Base-by-base conservation (phyloP, 1,139 yeast species). In the Magnusiomyces paraingens region DNA sequence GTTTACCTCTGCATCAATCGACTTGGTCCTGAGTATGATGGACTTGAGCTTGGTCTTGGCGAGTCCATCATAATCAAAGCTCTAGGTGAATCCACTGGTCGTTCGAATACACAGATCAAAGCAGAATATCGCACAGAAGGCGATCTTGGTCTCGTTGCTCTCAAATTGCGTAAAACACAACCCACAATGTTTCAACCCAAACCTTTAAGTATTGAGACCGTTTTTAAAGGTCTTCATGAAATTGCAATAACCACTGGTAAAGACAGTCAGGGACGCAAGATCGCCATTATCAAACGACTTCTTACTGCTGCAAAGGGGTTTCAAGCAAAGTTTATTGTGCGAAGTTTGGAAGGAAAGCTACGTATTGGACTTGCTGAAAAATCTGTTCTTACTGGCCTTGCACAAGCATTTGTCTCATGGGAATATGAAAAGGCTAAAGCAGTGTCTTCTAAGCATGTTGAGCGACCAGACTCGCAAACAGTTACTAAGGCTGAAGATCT, bases 331-430 rank as follows among this genome's bases (percentile, higher is more conserved):
- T 93, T 83, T 65, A 73, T 93, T 58, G 85, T 93, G 58, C 78
- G 99, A 62, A 87, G 96, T 6, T 71, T 93, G 55, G 99, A 93
- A 66, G 96, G 98, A 1, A 93, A 93, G 63, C 73, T 93, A 58
- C 77, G 99, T 62, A 93, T 94, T 57, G 96, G 96, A 1, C 78
- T 93, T 60, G 98, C 98, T 0, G 98, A 91, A 62, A 91, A 91
- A 65, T 86, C 96, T 0, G 96, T 93, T 0, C 73, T 91, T 47
- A 80, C 86, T 2, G 86, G 94, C 0, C 72, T 93, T 52, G 86
- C 97, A 0, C 95, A 89, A 64, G 95, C 97, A 0, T 79, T 90
- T 61, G 77, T 84, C 1, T 77, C 79, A 17, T 80, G 77, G 66
- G 95, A 87, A 62, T 57, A 59, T 39, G 55, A 65, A 52, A 61